Evolutionary conservation across 208 protist genomes (phyloP), one percentile per base, ranked within the genome.

Genomic region (Leishmania guyanensis): DNA sequence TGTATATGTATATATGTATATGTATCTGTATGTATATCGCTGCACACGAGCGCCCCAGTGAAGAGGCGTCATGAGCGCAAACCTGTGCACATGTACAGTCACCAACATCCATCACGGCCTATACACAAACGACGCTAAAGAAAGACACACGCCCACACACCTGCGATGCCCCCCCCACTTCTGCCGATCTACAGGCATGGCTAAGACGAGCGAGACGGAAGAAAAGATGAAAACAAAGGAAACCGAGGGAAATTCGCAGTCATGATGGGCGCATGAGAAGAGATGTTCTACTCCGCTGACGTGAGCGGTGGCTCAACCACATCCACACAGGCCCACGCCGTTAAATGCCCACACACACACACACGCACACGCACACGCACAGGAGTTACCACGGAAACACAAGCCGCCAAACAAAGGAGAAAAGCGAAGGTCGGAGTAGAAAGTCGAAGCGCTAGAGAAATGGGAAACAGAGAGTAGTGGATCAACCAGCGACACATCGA

Each of bases 1-100:
- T 39, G 22, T 73, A 75, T 60, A 82, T 81, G 29, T 43, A 81
- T 82, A 43, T 78, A 71, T 83, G 64, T 78, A 71, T 78, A 58
- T 82, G n/a, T 51, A 48, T 51, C 0, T 78, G 33, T 33, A 53
- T 79, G 29, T 68, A 22, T 68, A 51, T 69, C 16, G n/a, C 26
- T 68, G 29, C 29, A 79, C 16, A 48, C 9, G 36, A 68, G 43
- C 43, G 43, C 43, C 43, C 43, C 43, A 46, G 43, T 46, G 43
- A 46, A 46, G 20, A 39, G 73, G 22, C 20, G 68, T 48, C 22
- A 10, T 26, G 17, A 46, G 43, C 43, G 43, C 43, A 4, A 46
- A 46, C 43, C 43, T 46, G 43, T 46, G 43, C 43, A 46, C 43
- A 46, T 46, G 43, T 46, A 46, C 43, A 46, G 43, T 46, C 43